These are phyloP conservation scores for Trametes sanguinea DNA, from an alignment of 768 basidiomycete genomes.

Conservation along the genomic window DNA sequence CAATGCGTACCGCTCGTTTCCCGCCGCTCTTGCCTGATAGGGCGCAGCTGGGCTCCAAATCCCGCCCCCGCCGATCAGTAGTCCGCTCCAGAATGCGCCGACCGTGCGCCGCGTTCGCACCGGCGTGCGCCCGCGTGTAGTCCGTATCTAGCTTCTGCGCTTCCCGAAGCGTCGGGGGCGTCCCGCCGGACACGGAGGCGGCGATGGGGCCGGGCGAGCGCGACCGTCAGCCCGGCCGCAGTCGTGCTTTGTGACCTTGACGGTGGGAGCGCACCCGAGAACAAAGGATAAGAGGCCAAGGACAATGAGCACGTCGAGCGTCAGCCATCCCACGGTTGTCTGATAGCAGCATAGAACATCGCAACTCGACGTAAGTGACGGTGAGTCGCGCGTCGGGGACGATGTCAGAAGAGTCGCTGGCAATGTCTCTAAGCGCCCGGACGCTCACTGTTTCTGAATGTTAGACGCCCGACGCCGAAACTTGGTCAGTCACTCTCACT, in stretches of 20 bases:
- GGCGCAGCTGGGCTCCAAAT: not conserved
- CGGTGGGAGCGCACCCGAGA: not conserved
- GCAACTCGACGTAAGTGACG: no score
- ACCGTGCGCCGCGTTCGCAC: not conserved
- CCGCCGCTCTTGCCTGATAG: conserved; percentile 6
- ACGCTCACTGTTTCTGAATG: no score
- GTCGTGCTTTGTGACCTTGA: not conserved
- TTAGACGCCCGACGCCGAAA: no score
- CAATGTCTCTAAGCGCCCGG: no score
- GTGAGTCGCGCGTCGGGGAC: no score
- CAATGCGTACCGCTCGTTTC: conserved; percentile 2
- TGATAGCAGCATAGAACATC: no score
- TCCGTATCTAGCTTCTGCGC: not conserved
- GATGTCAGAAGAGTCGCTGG: no score
- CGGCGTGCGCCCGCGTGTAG: not conserved
- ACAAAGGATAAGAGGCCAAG: not conserved
- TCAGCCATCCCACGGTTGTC: no score
- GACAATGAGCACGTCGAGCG: not conserved
- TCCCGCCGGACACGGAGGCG: not conserved
- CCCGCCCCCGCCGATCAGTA: conserved; percentile 4
- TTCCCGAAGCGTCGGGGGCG: conserved; percentile 8
- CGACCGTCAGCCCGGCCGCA: not conserved
- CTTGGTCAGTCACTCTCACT: not conserved
- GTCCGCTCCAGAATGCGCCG: not conserved
- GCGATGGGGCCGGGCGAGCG: not conserved